phyloP scores from a whole-genome alignment of 306 rosid genomes.

The Lathyrus aphaca region DNA sequence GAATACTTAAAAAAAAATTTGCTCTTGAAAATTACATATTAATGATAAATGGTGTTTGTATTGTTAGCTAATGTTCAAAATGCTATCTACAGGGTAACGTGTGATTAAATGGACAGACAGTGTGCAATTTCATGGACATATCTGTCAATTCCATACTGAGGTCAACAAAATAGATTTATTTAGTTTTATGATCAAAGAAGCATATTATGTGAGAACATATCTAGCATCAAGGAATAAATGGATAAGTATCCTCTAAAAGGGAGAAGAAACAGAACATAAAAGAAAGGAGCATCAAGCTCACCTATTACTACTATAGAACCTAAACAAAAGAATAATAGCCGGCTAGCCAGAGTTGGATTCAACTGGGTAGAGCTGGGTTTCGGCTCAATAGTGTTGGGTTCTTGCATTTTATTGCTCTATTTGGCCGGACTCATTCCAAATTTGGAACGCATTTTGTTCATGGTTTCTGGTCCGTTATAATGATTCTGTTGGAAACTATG shows the following conservation, averaged over 20 bases:
- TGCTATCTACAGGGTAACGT: background rate
- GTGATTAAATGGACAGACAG: background rate
- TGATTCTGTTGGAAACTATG: background rate
- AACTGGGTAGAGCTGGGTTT: conserved; percentile 2
- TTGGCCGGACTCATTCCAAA: background rate
- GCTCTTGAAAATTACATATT: conserved; percentile 3
- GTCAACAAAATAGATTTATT: background rate
- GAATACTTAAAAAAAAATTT: background rate
- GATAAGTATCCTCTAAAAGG: background rate
- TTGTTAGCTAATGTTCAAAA: background rate
- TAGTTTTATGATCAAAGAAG: background rate
- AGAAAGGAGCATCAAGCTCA: conserved; percentile 2
- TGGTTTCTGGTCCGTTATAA: background rate
- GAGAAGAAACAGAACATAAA: conserved; percentile 2
- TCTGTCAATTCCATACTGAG: background rate
- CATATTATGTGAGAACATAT: background rate
- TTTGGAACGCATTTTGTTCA: background rate
- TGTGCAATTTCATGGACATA: background rate
- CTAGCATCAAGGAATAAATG: background rate
- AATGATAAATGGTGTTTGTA: background rate
- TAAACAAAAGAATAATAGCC: background rate
- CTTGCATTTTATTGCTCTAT: background rate
- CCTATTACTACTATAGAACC: background rate
- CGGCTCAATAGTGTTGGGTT: background rate
- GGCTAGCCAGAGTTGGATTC: background rate